Base-by-base conservation (phyloP, 805 yeast species). In the Yamadazyma nakazawae region DNA sequence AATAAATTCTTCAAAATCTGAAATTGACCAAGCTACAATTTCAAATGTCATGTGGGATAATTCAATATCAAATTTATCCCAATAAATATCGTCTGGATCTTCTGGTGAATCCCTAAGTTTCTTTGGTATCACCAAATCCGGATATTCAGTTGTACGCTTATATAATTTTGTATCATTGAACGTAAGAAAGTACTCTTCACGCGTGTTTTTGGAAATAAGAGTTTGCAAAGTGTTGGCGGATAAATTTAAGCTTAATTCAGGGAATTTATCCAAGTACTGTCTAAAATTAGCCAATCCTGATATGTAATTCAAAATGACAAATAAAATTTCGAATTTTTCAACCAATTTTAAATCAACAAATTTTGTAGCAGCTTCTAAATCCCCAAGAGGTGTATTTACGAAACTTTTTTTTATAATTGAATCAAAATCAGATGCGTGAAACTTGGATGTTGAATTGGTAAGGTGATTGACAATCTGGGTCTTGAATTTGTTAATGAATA, bases 141-240 rank as follows among this genome's bases (percentile, higher is more conserved):
- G 63, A 42, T 52, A 66, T 16, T 47, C 42, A 2, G 61, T 52
- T 0, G 53, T 57, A 34, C 73, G 59, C 44, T 66, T 69, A 59
- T 81, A 82, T 43, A 82, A 61, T 49, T 85, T 70, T 30, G 76
- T 71, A 52, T 76, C 79, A 49, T 80, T 80, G 49, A 79, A 67
- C 9, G 68, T 39, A 13, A 81, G 59, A 19, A 67, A 54, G 49
- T 66, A 72, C 26, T 69, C 74, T 35, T 60, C 66, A 16, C 41
- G 21, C 5, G 12, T 35, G 30, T 46, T 46, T 6, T 40, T 32
- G 2, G 13, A 5, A n/a, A 49, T 50, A 2, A 43, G 35, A 11
- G 54, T 49, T 24, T 48, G 47, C 12, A 51, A 39, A 4, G 37
- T 46, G 11, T 46, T 42, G 13, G 28, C 11, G 17, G n/a, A n/a